Percentiles rank a stretch among this genome's conserved stretches.
phyloP scores from a whole-genome alignment of 345 rosid genomes.

The Durio zibethinus region DNA sequence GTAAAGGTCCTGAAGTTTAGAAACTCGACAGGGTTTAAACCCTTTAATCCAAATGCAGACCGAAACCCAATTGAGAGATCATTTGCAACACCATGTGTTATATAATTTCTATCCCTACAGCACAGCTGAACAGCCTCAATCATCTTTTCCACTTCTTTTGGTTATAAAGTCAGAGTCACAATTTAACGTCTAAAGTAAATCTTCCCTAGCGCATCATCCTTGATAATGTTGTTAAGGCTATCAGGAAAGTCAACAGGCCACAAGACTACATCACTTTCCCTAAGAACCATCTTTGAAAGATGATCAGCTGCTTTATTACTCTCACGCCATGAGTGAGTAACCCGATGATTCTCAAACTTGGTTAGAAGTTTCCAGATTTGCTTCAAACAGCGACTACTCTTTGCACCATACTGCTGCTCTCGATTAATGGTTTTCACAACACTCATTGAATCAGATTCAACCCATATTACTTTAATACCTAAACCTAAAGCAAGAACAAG shows the following conservation, averaged over 20 bases:
- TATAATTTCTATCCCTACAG: background rate
- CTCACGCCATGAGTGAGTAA: conserved; percentile 42
- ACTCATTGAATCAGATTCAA: conserved; percentile 40
- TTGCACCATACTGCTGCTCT: conserved; percentile 22
- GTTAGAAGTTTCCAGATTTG: conserved; percentile 27
- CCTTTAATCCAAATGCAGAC: background rate
- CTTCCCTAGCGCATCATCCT: conserved; percentile 34
- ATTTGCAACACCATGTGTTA: background rate
- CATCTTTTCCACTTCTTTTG: background rate
- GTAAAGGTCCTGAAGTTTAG: background rate
- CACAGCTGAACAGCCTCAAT: too few species aligned
- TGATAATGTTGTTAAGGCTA: conserved; percentile 26
- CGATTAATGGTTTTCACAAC: conserved; percentile 38
- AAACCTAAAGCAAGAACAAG: conserved; percentile 33
- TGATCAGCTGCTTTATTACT: conserved; percentile 39
- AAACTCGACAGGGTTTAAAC: background rate
- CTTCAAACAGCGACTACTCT: conserved; percentile 27
- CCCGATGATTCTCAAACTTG: conserved; percentile 16
- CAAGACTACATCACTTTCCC: conserved; percentile 25
- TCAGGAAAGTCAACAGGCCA: conserved; percentile 34
- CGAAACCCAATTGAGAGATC: background rate
- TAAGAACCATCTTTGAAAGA: conserved; percentile 30
- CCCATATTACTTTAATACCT: conserved; percentile 31
- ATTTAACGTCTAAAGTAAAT: conserved; percentile 25
- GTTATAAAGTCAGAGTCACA: background rate